These are phyloP conservation scores for Aspergillus fructus DNA, from an alignment of 2,329 filamentous ascomycete species.

Conservation along the genomic window DNA sequence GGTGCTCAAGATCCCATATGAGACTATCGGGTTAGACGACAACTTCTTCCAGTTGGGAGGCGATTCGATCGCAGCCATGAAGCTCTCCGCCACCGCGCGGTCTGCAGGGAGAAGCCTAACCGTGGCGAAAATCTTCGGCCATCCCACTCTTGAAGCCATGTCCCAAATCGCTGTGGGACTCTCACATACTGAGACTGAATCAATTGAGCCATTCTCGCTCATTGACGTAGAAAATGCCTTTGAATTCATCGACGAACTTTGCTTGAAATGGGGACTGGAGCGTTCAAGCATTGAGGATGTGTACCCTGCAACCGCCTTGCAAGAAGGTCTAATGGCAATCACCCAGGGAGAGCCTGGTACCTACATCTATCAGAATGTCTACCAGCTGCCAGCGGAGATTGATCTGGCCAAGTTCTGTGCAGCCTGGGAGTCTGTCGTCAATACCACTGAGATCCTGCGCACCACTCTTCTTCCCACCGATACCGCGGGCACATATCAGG, in stretches of 20 bases:
- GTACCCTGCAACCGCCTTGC: slow-evolving; percentile 14
- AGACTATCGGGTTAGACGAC: slow-evolving; percentile 8
- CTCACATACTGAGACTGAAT: background rate
- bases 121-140: background rate
- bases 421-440: slow-evolving; percentile 35
- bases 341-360: background rate
- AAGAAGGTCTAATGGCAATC: slow-evolving; percentile 19
- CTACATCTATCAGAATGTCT: slow-evolving; percentile 6
- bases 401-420: slow-evolving; percentile 24
- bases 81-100: slow-evolving; percentile 2
- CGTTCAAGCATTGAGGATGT: slow-evolving; percentile 15
- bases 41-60: slow-evolving; percentile 24
- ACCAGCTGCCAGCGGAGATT: background rate
- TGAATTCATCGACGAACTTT: too few relatives aligned
- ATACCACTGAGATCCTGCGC: slow-evolving; percentile 37
- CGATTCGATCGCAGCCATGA: slow-evolving; percentile 17
- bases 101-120: background rate
- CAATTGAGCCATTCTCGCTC: slow-evolving; percentile 2
- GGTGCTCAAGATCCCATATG: background rate
- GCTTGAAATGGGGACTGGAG: slow-evolving; percentile 1
- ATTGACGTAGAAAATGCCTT: too few relatives aligned
- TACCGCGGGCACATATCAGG: background rate
- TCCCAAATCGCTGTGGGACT: background rate
- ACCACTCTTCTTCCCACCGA: slow-evolving; percentile 20
- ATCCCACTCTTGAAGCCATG: background rate